A percentile compares a stretch with the other conserved stretches of the same genome.
These are phyloP conservation scores for Chlorella sp. DNA, from an alignment of 139 green algal genomes.

Conservation along the genomic window DNA sequence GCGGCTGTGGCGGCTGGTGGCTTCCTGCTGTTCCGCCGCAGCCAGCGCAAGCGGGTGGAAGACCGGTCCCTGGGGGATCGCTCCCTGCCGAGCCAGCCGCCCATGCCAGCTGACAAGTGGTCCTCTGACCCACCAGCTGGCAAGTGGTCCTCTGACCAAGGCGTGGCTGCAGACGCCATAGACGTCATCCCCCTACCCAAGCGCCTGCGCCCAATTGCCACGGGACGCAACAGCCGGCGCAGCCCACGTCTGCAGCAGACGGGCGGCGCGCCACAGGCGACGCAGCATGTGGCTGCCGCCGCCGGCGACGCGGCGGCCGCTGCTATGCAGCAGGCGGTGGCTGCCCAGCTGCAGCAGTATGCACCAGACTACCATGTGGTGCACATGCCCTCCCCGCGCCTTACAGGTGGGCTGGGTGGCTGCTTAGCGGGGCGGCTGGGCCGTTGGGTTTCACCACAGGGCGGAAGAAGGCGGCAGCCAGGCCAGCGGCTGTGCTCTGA, in stretches of 20 bases:
- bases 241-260: neutral
- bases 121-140: too few species aligned
- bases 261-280: neutral
- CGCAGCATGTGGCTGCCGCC: neutral
- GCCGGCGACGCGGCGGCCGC: neutral
- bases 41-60: neutral
- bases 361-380: conserved; percentile 23
- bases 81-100: too few species aligned
- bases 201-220: neutral
- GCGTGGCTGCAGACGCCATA: too few species aligned
- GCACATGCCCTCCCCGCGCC: conserved; percentile 14
- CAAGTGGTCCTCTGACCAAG: too few species aligned
- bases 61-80: neutral
- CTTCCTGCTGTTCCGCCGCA: neutral
- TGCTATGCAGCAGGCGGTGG: neutral
- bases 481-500: too few species aligned
- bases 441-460: too few species aligned
- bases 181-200: conserved; percentile 9
- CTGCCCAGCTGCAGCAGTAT: neutral
- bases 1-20: neutral
- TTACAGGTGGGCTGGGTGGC: neutral
- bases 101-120: too few species aligned
- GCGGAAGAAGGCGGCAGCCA: too few species aligned
- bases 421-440: neutral
- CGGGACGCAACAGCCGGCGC: neutral